Percentiles rank a stretch among this genome's conserved stretches.
phyloP scores from a whole-genome alignment of 768 basidiomycete genomes.

The Boletellus sp. region DNA sequence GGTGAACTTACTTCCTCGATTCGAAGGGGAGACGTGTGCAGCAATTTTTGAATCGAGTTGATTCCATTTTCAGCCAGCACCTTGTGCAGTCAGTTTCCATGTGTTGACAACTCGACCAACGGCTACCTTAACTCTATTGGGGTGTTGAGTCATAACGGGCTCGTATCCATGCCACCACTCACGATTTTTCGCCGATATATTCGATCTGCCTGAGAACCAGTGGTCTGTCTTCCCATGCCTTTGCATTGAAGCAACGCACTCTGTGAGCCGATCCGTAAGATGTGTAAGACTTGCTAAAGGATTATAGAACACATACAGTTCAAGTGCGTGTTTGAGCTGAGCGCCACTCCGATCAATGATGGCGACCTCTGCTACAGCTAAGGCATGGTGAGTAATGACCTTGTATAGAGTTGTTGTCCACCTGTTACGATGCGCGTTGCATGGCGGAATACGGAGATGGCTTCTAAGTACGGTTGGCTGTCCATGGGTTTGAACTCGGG shows the following conservation, averaged over 20 bases:
- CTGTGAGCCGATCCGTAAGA: slow-evolving; percentile 35
- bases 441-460: slow-evolving; percentile 68
- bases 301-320: slow-evolving; percentile 50
- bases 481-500: slow-evolving; percentile 70
- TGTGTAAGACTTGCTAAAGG: neutral
- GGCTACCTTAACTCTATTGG: slow-evolving; percentile 24
- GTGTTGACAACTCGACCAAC: neutral
- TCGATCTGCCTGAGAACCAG: slow-evolving; percentile 83
- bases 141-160: neutral
- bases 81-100: slow-evolving; percentile 36
- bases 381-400: slow-evolving; percentile 3
- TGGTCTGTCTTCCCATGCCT: slow-evolving; percentile 89
- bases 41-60: slow-evolving; percentile 53
- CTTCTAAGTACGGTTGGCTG: slow-evolving; percentile 70
- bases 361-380: slow-evolving; percentile 78
- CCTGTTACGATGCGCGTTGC: slow-evolving; percentile 74
- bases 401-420: slow-evolving; percentile 22
- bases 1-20: slow-evolving; percentile 56
- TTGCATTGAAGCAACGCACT: slow-evolving; percentile 72
- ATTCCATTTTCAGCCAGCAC: slow-evolving; percentile 75
- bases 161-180: slow-evolving; percentile 23
- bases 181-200: slow-evolving; percentile 93
- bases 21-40: slow-evolving; percentile 51
- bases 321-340: slow-evolving; percentile 68
- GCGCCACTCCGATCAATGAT: slow-evolving; percentile 61